A percentile compares a stretch with the other conserved stretches of the same genome.
These are phyloP conservation scores for Rhodosorus marinus DNA, from an alignment of 23 red algal species.

Conservation along the genomic window DNA sequence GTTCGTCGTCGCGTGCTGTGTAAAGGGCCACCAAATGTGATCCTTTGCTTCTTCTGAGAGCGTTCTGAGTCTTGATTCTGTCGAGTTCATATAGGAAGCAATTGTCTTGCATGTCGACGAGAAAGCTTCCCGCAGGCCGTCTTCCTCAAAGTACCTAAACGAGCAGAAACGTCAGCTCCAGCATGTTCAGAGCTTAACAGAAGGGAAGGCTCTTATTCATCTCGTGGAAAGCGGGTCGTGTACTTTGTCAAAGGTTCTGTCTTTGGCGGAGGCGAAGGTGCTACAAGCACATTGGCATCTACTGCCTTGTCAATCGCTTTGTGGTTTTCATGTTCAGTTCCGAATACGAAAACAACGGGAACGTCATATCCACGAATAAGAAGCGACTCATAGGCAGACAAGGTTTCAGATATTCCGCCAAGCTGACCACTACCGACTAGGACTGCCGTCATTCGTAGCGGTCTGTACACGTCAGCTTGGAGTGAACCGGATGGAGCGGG, in stretches of 20 bases:
- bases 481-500: conserved; percentile 50
- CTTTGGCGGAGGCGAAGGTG: conserved; percentile 21
- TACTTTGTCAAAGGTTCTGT: conserved; percentile 21
- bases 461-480: conserved; percentile 70
- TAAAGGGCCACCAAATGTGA: conserved; percentile 95
- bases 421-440: conserved; percentile 66
- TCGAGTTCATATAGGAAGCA: no score
- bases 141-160: no score
- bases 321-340: neutral
- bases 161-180: no score
- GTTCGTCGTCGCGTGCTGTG: conserved; percentile 36
- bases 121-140: no score
- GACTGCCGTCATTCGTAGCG: conserved; percentile 45
- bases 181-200: no score
- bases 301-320: no score
- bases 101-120: no score
- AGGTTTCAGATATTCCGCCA: conserved; percentile 71
- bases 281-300: conserved; percentile 37
- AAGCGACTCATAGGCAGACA: conserved; percentile 68
- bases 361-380: conserved; percentile 45
- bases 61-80: no score
- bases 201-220: neutral
- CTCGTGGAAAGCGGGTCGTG: neutral
- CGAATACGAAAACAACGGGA: conserved; percentile 31
- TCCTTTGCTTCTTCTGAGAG: conserved; percentile 9